Conservation (phyloP, 2,329 filamentous ascomycete species). For the Claviceps sp. region DNA sequence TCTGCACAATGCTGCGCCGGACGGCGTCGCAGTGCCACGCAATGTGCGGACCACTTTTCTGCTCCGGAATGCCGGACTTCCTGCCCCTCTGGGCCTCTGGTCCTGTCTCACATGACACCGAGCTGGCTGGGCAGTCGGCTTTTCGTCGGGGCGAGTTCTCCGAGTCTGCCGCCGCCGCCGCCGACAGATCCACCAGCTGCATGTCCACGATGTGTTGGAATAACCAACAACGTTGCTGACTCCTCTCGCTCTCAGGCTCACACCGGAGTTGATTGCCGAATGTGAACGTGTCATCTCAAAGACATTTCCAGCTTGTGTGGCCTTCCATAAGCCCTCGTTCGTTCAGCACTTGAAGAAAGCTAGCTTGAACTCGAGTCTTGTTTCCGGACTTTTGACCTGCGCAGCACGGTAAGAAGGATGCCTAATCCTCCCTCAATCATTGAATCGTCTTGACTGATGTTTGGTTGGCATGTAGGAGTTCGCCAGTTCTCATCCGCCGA, state of each 20-base stretch:
- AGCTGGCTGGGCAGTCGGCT: no score
- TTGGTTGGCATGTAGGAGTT: slow-evolving; percentile 29
- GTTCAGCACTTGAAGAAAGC: slow-evolving; percentile 45
- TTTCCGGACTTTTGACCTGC: slow-evolving; percentile 44
- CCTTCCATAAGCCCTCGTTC: slow-evolving; percentile 50
- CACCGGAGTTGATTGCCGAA: slow-evolving; percentile 43
- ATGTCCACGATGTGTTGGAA: neutral
- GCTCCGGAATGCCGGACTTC: slow-evolving; percentile 2
- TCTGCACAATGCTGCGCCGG: neutral
- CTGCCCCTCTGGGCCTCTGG: no score
- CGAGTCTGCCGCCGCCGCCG: neutral
- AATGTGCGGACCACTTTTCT: neutral
- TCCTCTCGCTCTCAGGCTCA: slow-evolving; percentile 26
- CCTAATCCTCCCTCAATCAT: neutral
- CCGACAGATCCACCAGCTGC: neutral
- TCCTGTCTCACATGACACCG: no score
- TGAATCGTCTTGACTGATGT: neutral
- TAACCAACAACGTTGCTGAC: slow-evolving; percentile 4
- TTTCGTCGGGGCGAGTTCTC: no score
- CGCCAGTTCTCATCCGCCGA: slow-evolving; percentile 41
- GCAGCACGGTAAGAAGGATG: slow-evolving; percentile 38
- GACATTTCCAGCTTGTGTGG: slow-evolving; percentile 47
- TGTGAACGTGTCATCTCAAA: slow-evolving; percentile 48
- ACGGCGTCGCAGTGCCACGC: slow-evolving; percentile 3
- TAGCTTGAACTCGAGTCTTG: slow-evolving; percentile 40